Evolutionary conservation across 2,329 filamentous ascomycete genomes (phyloP).

Genomic region (Fusarium hostae): DNA sequence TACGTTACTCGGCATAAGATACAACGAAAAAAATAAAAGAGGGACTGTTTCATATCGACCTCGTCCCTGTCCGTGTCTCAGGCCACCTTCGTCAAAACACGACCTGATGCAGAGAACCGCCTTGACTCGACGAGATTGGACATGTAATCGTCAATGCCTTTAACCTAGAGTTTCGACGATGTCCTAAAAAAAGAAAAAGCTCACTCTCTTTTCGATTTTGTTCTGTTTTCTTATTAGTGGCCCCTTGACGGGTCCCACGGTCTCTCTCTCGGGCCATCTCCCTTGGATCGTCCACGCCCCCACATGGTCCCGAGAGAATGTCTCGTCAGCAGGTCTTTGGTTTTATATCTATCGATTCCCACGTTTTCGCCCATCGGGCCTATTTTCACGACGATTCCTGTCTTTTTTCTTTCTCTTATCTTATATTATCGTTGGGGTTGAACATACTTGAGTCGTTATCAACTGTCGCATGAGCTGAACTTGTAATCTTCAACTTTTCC

Average conservation of each 20-base stretch:
- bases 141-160: conserved; percentile 25
- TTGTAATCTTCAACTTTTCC: not conserved
- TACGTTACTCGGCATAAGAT: conserved; percentile 3
- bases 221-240: conserved; percentile 23
- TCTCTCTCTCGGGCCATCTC: conserved; percentile 40
- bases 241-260: conserved; percentile 36
- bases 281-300: conserved; percentile 40
- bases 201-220: not conserved
- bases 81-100: conserved; percentile 36
- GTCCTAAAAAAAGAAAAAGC: conserved; percentile 36
- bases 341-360: conserved; percentile 45
- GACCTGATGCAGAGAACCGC: conserved; percentile 31
- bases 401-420: conserved; percentile 13
- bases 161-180: conserved; percentile 32
- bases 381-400: conserved; percentile 14
- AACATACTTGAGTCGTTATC: not conserved
- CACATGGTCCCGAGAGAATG: conserved; percentile 38
- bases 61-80: conserved; percentile 38
- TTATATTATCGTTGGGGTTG: not conserved
- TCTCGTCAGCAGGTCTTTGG: conserved; percentile 37
- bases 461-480: not conserved
- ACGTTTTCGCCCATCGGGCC: conserved; percentile 29
- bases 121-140: not conserved
- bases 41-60: conserved; percentile 41
- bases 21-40: conserved; percentile 23